Evolutionary conservation across 192 early-diverging fungal genomes (phyloP).

Genomic region (Backusella australiensis): DNA sequence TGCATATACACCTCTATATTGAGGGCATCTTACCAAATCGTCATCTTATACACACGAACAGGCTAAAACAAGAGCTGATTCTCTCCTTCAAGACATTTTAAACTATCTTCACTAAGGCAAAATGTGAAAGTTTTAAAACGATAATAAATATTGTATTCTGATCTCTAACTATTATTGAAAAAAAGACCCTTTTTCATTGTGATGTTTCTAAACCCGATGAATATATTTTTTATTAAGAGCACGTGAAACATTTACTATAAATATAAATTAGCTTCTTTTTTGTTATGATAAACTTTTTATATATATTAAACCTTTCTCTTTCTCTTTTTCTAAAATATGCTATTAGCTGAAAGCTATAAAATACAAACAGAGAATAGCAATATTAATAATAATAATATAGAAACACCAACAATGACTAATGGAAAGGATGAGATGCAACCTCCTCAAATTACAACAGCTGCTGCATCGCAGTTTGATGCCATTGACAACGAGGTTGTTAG

Average conservation of each 20-base stretch:
- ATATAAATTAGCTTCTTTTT: constrained; percentile 7
- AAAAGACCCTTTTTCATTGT: not conserved
- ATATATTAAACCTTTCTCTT: not conserved
- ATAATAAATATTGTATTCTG: not conserved
- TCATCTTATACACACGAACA: not conserved
- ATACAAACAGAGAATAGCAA: not conserved
- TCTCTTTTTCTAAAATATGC: constrained; percentile 1
- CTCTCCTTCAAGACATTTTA: not conserved
- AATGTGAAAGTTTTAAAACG: not conserved
- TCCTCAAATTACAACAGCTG: not conserved
- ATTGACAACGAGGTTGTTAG: constrained; percentile 3
- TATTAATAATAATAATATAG: not conserved
- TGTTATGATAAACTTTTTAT: not conserved
- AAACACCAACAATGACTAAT: not conserved
- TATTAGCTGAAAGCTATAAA: constrained; percentile 4
- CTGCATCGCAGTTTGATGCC: not conserved
- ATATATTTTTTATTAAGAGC: not conserved
- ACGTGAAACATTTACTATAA: constrained; percentile 5
- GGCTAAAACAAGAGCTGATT: not conserved
- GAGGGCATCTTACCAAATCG: not conserved
- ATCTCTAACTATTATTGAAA: not conserved
- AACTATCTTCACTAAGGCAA: not conserved
- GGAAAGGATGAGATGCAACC: constrained; percentile 6
- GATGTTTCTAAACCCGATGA: not conserved
- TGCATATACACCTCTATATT: not conserved